Conservation (phyloP, 768 basidiomycete species). For the Gyrodon lividus region DNA sequence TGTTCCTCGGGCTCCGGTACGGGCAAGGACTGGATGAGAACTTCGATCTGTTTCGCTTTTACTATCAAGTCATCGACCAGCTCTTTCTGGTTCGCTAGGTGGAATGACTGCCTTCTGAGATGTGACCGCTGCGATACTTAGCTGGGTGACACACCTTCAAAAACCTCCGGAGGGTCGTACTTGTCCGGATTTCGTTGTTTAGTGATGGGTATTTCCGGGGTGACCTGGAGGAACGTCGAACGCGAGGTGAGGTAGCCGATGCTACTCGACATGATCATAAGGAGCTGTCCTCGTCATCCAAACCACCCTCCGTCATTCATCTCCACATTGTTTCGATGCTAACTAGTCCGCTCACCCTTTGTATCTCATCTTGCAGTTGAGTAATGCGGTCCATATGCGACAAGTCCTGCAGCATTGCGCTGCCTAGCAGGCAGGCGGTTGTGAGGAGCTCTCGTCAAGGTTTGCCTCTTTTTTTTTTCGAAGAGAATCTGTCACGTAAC, state of each 20-base stretch:
- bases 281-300: constrained; percentile 49
- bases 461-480: constrained; percentile 5
- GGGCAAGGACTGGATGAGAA: constrained; percentile 76
- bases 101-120: not conserved
- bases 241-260: constrained; percentile 78
- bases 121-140: not conserved
- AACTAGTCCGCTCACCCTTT: constrained; percentile 54
- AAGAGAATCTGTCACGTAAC: constrained; percentile 14
- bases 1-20: constrained; percentile 75
- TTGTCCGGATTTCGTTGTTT: constrained; percentile 73
- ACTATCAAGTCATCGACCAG: constrained; percentile 78
- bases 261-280: constrained; percentile 84
- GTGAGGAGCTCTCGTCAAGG: not conserved
- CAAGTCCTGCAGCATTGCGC: constrained; percentile 90
- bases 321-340: constrained; percentile 5
- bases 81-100: constrained; percentile 76
- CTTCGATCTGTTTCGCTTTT: constrained; percentile 89
- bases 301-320: not conserved
- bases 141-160: constrained; percentile 54
- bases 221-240: constrained; percentile 76
- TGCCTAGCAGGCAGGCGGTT: constrained; percentile 30
- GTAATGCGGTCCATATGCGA: constrained; percentile 96
- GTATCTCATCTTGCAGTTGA: constrained; percentile 92
- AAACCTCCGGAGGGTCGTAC: constrained; percentile 68
- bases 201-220: constrained; percentile 78